A percentile compares a stretch with the other conserved stretches of the same genome.
Evolutionary conservation across 202 grass and related monocot genomes (phyloP).

Genomic region (Schoenoplectus tabernaemontani): DNA sequence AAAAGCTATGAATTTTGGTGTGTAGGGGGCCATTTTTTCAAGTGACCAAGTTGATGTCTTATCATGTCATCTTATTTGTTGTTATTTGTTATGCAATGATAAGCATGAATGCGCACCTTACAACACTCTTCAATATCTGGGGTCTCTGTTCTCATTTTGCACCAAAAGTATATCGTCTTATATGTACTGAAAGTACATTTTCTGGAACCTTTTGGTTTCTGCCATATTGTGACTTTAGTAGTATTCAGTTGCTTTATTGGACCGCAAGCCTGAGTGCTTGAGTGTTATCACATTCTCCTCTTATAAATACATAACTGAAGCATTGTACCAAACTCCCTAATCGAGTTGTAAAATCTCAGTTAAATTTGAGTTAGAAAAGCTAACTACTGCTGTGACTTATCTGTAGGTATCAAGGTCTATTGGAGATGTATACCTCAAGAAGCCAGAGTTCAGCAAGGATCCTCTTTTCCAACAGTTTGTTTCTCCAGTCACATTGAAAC

Average conservation of each 20-base stretch:
- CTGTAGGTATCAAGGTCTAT: slow-evolving; percentile 82
- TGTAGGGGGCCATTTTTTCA: too few relatives aligned
- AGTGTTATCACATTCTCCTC: not conserved
- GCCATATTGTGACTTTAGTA: not conserved
- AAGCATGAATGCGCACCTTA: not conserved
- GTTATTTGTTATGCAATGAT: not conserved
- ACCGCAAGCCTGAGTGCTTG: not conserved
- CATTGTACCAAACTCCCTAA: not conserved
- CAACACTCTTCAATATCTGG: not conserved
- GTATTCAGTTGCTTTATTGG: too few relatives aligned
- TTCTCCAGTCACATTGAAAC: slow-evolving; percentile 47
- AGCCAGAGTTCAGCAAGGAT: slow-evolving; percentile 63
- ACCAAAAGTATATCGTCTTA: too few relatives aligned
- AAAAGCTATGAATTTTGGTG: too few relatives aligned
- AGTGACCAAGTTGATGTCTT: too few relatives aligned
- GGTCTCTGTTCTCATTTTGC: too few relatives aligned
- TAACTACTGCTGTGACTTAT: not conserved
- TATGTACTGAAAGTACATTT: not conserved
- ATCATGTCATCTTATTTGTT: not conserved
- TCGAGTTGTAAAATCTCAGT: not conserved
- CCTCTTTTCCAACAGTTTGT: slow-evolving; percentile 60
- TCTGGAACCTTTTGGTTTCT: not conserved
- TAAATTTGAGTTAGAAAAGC: not conserved
- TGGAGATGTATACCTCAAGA: slow-evolving; percentile 92
- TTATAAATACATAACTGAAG: not conserved